Evolutionary conservation across 2,329 filamentous ascomycete genomes (phyloP).

Genomic region (Ophiostoma pallidulum): DNA sequence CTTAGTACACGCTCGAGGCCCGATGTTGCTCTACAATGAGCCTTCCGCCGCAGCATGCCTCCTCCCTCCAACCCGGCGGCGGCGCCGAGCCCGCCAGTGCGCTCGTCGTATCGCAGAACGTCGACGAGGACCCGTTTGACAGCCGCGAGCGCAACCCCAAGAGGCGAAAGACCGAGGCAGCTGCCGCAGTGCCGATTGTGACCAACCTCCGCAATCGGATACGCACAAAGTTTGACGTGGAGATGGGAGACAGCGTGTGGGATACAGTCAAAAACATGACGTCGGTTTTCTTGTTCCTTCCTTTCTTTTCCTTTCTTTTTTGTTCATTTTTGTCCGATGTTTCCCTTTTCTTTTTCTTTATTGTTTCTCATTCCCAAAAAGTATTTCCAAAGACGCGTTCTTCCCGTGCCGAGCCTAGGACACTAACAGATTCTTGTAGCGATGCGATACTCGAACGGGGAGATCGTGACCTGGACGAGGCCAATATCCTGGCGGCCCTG

Average conservation of each 20-base stretch:
- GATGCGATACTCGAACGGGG: background rate
- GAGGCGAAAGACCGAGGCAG: constrained; percentile 10
- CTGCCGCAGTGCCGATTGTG: background rate
- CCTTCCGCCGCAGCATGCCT: constrained; percentile 8
- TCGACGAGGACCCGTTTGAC: constrained; percentile 8
- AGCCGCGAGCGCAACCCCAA: constrained; percentile 12
- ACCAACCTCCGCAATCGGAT: constrained; percentile 6
- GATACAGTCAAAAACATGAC: constrained; percentile 9
- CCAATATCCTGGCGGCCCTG: constrained; percentile 1
- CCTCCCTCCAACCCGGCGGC: background rate
- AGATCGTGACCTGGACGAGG: constrained; percentile 4
- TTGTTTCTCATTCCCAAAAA: too few species aligned
- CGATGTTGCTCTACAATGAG: constrained; percentile 11
- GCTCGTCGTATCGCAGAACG: constrained; percentile 1
- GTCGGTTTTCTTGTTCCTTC: too few species aligned
- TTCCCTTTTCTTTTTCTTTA: too few species aligned
- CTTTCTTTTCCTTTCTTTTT: too few species aligned
- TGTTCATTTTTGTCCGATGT: too few species aligned
- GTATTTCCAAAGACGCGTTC: too few species aligned
- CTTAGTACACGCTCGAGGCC: background rate
- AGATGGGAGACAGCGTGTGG: background rate
- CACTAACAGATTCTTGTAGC: too few species aligned
- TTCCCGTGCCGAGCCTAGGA: too few species aligned
- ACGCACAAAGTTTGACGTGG: constrained; percentile 3
- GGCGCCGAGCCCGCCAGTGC: constrained; percentile 2